A percentile compares a stretch with the other conserved stretches of the same genome.
phyloP scores from a whole-genome alignment of 2,329 filamentous ascomycete genomes.

The Sordariomycetes sp. region DNA sequence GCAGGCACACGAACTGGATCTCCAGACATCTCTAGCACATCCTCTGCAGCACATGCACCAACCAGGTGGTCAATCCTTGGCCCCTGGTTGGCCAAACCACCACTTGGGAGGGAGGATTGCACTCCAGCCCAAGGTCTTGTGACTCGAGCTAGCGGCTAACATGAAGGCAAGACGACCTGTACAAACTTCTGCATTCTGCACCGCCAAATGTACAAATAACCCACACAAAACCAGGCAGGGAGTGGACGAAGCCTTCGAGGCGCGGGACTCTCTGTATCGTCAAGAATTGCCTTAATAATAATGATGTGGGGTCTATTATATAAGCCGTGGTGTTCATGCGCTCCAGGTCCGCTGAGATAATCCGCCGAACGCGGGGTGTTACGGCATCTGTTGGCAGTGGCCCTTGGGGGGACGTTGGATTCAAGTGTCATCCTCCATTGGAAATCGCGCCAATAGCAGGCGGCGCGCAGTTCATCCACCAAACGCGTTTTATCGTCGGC shows the following conservation, averaged over 20 bases:
- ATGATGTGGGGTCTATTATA: no score
- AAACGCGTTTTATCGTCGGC: neutral
- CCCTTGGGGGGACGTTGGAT: no score
- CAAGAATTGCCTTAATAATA: no score
- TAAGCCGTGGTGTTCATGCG: no score
- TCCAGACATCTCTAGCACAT: neutral
- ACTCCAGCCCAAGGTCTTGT: neutral
- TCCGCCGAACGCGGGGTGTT: no score
- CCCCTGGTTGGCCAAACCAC: neutral
- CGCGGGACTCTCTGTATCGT: no score
- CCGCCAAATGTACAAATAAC: no score
- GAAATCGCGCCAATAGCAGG: neutral
- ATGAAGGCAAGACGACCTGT: neutral
- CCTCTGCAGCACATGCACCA: neutral
- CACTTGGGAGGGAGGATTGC: neutral
- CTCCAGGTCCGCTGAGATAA: no score
- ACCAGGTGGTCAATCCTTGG: neutral
- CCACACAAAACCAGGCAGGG: no score
- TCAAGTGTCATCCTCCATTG: neutral
- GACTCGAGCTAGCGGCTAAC: neutral
- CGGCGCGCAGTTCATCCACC: neutral
- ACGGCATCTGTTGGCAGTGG: no score
- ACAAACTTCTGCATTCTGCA: no score
- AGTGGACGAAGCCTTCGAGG: no score
- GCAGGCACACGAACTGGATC: neutral